phyloP scores from a whole-genome alignment of 2,329 filamentous ascomycete genomes.

The Xylariaceae sp. region DNA sequence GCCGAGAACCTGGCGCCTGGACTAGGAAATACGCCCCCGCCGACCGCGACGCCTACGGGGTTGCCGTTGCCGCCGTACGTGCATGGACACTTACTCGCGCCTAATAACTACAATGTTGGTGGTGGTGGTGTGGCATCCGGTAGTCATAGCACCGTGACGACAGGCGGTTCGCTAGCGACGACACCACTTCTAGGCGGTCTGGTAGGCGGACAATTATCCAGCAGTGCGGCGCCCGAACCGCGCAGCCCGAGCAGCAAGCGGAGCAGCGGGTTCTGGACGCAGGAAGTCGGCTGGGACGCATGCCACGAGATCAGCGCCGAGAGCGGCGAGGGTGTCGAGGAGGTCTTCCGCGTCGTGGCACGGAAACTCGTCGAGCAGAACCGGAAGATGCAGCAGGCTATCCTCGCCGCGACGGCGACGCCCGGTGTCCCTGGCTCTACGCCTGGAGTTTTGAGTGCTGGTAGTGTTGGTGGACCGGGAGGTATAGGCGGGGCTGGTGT shows the following conservation, averaged over 20 bases:
- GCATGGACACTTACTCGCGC: too few species aligned
- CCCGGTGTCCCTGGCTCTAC: constrained; percentile 37
- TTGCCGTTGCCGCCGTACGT: constrained; percentile 24
- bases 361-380: constrained; percentile 62
- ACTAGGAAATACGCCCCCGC: constrained; percentile 61
- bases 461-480: too few species aligned
- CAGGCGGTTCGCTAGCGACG: constrained; percentile 16
- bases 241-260: constrained; percentile 60
- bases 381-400: constrained; percentile 57
- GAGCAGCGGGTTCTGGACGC: constrained; percentile 79
- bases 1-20: constrained; percentile 83
- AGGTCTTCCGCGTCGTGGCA: constrained; percentile 76
- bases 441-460: too few species aligned
- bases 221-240: constrained; percentile 44
- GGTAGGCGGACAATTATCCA: constrained; percentile 34
- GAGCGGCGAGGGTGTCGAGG: constrained; percentile 91
- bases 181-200: too few species aligned
- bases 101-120: too few species aligned
- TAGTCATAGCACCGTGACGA: constrained; percentile 19
- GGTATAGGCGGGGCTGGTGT: constrained; percentile 47
- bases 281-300: constrained; percentile 92
- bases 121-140: constrained; percentile 26
- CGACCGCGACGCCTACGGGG: constrained; percentile 49
- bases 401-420: constrained; percentile 51
- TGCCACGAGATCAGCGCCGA: constrained; percentile 96